A percentile compares a stretch with the other conserved stretches of the same genome.
Evolutionary conservation across 306 rosid genomes (phyloP).

Genomic region (Fragaria iinumae): DNA sequence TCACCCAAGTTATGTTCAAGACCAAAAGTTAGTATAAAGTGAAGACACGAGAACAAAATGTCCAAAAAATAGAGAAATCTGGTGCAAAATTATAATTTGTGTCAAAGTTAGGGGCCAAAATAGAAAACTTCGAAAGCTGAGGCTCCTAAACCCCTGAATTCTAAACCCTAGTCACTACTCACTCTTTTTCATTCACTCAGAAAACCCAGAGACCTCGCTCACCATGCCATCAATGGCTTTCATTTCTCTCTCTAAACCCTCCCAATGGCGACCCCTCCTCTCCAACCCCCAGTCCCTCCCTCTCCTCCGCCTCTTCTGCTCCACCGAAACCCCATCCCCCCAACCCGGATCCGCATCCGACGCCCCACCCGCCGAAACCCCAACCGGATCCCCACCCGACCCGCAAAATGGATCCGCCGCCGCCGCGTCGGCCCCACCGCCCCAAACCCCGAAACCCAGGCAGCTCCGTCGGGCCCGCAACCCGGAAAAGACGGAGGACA

Average conservation of each 20-base stretch:
- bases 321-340: constrained; percentile 16
- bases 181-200: background rate
- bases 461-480: constrained; percentile 21
- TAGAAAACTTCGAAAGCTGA: background rate
- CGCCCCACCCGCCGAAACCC: background rate
- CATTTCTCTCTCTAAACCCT: constrained; percentile 49
- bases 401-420: constrained; percentile 10
- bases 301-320: constrained; percentile 36
- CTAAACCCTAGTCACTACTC: background rate
- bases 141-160: background rate
- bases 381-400: constrained; percentile 1
- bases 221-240: constrained; percentile 43
- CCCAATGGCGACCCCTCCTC: constrained; percentile 37
- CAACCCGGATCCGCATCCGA: background rate
- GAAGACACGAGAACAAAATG: too few relatives aligned
- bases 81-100: background rate
- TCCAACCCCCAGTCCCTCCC: constrained; percentile 26
- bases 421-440: background rate
- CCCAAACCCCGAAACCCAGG: constrained; percentile 13
- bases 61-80: too few relatives aligned
- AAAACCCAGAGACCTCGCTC: background rate
- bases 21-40: too few relatives aligned
- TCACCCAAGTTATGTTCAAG: too few relatives aligned
- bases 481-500: constrained; percentile 50
- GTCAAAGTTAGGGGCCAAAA: background rate